These are phyloP conservation scores for Tuber calosporum DNA, from an alignment of 495 filamentous ascomycete species.

Conservation along the genomic window DNA sequence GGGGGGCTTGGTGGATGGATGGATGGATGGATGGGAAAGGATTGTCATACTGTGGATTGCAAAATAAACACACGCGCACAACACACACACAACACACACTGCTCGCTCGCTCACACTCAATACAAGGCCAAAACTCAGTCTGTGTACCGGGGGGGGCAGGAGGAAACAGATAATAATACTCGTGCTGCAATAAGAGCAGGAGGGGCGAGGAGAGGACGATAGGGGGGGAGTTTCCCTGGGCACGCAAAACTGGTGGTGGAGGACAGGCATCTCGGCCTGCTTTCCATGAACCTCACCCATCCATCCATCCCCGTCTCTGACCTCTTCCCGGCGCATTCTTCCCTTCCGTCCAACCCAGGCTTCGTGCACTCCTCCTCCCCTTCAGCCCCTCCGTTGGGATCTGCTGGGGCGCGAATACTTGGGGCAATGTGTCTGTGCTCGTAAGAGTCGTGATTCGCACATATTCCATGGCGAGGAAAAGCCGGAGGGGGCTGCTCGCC, in stretches of 20 bases:
- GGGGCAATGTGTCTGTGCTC: constrained; percentile 32
- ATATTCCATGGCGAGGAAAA: constrained; percentile 35
- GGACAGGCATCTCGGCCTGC: constrained; percentile 12
- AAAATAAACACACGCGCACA: constrained; percentile 15
- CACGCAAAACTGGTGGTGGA: constrained; percentile 13
- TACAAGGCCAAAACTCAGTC: constrained; percentile 6
- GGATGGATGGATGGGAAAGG: constrained; percentile 12
- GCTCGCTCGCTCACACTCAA: neutral
- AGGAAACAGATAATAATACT: neutral
- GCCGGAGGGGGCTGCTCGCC: constrained; percentile 33
- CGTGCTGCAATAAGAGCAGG: constrained; percentile 11
- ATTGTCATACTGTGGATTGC: constrained; percentile 23
- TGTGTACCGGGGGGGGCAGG: neutral
- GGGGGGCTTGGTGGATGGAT: constrained; percentile 18
- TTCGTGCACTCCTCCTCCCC: constrained; percentile 33
- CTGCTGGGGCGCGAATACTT: constrained; percentile 34
- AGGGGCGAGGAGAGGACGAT: constrained; percentile 6
- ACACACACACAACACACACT: neutral
- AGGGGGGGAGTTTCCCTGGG: constrained; percentile 17
- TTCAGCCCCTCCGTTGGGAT: constrained; percentile 39
- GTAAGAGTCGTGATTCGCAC: constrained; percentile 34
- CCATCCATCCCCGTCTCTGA: constrained; percentile 17
- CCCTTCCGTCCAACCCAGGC: constrained; percentile 36
- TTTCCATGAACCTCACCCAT: constrained; percentile 25
- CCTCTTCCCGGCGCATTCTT: constrained; percentile 35